Conservation (phyloP, 192 early-diverging fungal genomes). For the Cetraspora pellucida region DNA sequence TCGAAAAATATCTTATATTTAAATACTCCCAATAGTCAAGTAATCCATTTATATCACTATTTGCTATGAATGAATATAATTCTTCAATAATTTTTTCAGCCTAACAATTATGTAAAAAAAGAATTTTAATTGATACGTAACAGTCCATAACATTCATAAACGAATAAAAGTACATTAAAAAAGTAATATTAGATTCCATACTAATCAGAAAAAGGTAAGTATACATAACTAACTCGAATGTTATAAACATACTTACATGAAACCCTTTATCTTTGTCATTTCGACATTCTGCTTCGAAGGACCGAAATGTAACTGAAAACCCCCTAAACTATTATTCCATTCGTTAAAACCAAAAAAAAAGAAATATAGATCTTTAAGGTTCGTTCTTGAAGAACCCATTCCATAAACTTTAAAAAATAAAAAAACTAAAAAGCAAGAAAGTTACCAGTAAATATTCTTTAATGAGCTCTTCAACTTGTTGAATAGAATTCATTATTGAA, state of each 20-base stretch:
- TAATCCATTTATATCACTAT: constrained; percentile 54
- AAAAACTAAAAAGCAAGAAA: neutral
- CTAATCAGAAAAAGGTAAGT: no score
- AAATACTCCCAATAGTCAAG: constrained; percentile 67
- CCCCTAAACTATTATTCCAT: constrained; percentile 56
- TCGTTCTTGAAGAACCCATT: neutral
- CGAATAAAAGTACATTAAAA: no score
- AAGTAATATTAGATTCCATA: no score
- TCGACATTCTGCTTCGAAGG: constrained; percentile 57
- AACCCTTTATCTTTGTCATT: constrained; percentile 64
- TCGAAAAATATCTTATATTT: constrained; percentile 64
- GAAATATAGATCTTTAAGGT: neutral
- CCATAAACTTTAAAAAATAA: neutral
- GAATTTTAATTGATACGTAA: no score
- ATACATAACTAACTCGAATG: no score
- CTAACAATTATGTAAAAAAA: constrained; percentile 32
- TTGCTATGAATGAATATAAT: constrained; percentile 46
- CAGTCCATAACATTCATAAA: no score
- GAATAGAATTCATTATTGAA: constrained; percentile 59
- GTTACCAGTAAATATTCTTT: constrained; percentile 68
- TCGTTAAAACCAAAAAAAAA: neutral
- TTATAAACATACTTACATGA: constrained; percentile 41
- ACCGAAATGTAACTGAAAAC: constrained; percentile 59
- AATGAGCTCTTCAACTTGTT: constrained; percentile 64
- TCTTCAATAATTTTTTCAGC: constrained; percentile 68